Base-by-base conservation (phyloP, 169 alveolate genomes). In the Cytauxzoon felis region DNA sequence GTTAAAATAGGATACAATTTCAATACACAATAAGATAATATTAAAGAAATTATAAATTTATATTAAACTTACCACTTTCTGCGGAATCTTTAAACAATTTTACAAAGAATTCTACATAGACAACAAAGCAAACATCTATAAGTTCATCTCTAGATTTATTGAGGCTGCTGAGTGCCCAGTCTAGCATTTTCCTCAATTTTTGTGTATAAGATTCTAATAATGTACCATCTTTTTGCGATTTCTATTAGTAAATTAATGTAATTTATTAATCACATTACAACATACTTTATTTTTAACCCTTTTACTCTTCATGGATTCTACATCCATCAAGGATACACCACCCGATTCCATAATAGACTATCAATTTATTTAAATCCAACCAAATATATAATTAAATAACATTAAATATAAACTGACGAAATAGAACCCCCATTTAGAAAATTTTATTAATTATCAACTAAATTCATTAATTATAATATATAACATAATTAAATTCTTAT, bases 151-250 rank as follows among this genome's bases (percentile, higher is more conserved):
- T 21, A 26, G 78, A 65, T 11, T 71, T 30, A 41, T 76, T 76
- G 33, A 76, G 50, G 51, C 69, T 65, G 50, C 86, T 76, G 27
- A 76, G 57, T 13, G 86, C 65, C 86, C 86, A 76, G 7, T 34
- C 60, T 19, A 76, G 9, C 64, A 62, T 36, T 19, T 67, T 42
- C n/a, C 54, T 47, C 26, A 76, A 16, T 34, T 76, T 71, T 1
- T 9, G 11, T 7, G 24, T 45, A 42, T 76, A 76, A 27, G 19
- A 23, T 1, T 66, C 30, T 50, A 40, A 58, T 18, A 40, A 11
- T 32, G 62, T 13, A 47, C 57, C 23, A 36, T 18, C n/a, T 24
- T 27, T 43, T 43, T 3, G 50, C 51, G 26, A 16, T 7, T 56
- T 29, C 6, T 24, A 34, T 8, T 19, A 11, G 13, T 5, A 6